phyloP scores from a whole-genome alignment of 768 basidiomycete species.

The Lentinula raphanica region DNA sequence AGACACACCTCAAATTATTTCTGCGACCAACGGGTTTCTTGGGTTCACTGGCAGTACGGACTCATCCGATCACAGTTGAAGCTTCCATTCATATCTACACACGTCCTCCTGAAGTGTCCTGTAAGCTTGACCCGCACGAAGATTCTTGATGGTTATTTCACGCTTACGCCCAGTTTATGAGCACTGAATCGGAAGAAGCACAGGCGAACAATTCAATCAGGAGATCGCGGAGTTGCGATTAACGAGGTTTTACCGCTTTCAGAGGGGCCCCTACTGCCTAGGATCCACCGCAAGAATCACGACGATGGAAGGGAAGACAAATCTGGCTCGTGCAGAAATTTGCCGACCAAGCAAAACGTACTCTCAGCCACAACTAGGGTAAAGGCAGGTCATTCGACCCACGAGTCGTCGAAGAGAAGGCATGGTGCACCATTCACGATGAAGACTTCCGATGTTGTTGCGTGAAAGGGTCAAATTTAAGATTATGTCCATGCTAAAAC shows the following conservation, averaged over 20 bases:
- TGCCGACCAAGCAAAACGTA: neutral
- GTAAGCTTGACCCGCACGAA: neutral
- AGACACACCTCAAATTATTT: neutral
- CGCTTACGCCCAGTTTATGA: neutral
- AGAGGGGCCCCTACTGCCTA: neutral
- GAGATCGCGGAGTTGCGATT: neutral
- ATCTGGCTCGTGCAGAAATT: neutral
- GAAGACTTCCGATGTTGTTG: neutral
- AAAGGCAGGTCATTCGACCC: neutral
- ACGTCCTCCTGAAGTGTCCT: neutral
- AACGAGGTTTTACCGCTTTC: neutral
- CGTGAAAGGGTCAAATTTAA: neutral
- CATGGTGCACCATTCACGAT: neutral
- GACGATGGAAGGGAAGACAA: neutral
- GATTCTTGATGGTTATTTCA: neutral
- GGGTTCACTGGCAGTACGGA: neutral
- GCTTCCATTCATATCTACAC: conserved; percentile 2
- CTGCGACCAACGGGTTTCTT: neutral
- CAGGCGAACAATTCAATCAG: neutral
- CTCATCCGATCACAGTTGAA: neutral
- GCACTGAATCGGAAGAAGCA: conserved; percentile 1
- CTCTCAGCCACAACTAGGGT: conserved; percentile 1
- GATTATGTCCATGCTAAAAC: neutral
- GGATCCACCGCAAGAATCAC: neutral
- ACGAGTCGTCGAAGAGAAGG: neutral